These are phyloP conservation scores for Microascus cirrosus DNA, from an alignment of 2,329 filamentous ascomycete genomes.

Conservation along the genomic window DNA sequence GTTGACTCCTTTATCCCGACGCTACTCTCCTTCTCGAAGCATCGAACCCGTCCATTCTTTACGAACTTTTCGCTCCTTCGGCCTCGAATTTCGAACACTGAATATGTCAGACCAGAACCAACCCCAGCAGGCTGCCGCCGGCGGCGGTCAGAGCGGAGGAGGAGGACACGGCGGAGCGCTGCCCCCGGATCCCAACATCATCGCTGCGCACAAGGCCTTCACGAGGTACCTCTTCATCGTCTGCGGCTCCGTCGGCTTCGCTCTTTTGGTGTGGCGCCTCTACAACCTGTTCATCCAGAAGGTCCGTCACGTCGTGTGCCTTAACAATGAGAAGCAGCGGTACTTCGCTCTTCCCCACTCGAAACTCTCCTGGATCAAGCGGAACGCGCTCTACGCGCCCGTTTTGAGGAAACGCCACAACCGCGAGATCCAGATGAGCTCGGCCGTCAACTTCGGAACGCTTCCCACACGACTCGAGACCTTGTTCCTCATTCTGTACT, in stretches of 20 bases:
- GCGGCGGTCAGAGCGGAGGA: neutral
- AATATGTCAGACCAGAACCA: neutral
- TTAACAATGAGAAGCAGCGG: constrained; percentile 68
- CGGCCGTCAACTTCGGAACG: constrained; percentile 48
- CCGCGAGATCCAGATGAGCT: constrained; percentile 51
- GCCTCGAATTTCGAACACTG: too few species aligned
- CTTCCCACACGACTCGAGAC: constrained; percentile 54
- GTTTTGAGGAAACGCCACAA: constrained; percentile 56
- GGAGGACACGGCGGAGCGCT: neutral
- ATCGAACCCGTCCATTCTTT: neutral
- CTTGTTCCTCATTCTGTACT: constrained; percentile 43
- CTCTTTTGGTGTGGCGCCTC: constrained; percentile 58
- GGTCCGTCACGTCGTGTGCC: constrained; percentile 60
- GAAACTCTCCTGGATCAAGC: constrained; percentile 8
- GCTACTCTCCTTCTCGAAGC: neutral
- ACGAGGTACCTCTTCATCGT: constrained; percentile 51
- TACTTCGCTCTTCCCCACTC: constrained; percentile 45
- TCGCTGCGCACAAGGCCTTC: constrained; percentile 32
- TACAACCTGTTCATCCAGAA: constrained; percentile 51
- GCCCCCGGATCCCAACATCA: neutral
- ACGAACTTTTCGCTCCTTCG: too few species aligned
- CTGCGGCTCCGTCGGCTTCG: constrained; percentile 50
- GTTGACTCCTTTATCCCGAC: neutral
- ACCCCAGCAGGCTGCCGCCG: neutral
- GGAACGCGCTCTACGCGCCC: constrained; percentile 42